phyloP scores from a whole-genome alignment of 2,329 filamentous ascomycete species.

The Talaromyces sp. region DNA sequence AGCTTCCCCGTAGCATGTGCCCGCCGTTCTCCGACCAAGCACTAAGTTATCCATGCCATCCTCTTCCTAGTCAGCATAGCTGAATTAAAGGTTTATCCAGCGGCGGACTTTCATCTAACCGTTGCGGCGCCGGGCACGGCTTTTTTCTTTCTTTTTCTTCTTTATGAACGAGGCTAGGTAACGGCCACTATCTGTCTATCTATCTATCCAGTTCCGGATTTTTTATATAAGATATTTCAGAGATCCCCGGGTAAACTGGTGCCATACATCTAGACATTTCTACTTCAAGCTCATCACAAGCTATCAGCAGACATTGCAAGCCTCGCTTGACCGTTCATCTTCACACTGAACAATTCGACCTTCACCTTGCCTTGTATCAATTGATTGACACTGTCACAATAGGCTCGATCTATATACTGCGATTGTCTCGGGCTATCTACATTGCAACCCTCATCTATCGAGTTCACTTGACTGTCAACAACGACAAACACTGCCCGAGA shows the following conservation, averaged over 20 bases:
- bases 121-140: slow-evolving; percentile 12
- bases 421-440: background rate
- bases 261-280: background rate
- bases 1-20: background rate
- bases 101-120: slow-evolving; percentile 8
- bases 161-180: background rate
- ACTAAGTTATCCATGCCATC: background rate
- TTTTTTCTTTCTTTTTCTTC: background rate
- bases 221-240: background rate
- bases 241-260: background rate
- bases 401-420: background rate
- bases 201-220: background rate
- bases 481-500: background rate
- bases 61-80: background rate
- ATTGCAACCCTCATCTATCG: background rate
- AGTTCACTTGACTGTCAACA: background rate
- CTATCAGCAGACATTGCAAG: background rate
- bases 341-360: background rate
- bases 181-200: background rate
- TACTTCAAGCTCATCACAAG: background rate
- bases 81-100: slow-evolving; percentile 15
- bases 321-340: background rate
- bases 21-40: slow-evolving; percentile 11
- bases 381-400: background rate
- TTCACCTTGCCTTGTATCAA: background rate